phyloP scores from a whole-genome alignment of 179 eudicot genomes.

The Corrigiola litoralis region DNA sequence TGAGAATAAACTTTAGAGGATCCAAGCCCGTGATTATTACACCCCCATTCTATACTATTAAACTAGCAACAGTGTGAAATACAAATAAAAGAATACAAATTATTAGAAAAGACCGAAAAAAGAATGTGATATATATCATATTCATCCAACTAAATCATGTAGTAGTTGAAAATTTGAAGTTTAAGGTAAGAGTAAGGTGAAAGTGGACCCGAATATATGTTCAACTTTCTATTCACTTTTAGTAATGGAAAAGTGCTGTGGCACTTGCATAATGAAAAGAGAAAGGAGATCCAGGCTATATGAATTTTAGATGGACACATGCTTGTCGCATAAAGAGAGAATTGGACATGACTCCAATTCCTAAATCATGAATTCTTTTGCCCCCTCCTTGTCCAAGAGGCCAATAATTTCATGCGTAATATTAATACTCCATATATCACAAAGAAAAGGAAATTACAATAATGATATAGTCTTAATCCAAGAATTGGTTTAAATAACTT shows the following conservation, averaged over 20 bases:
- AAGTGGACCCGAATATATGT: background rate
- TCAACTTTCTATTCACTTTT: constrained; percentile 14
- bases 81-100: too few species aligned
- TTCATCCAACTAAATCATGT: background rate
- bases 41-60: too few species aligned
- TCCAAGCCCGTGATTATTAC: too few species aligned
- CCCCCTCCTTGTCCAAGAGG: constrained; percentile 8
- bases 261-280: background rate
- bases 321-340: constrained; percentile 23
- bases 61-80: too few species aligned
- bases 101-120: too few species aligned
- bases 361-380: constrained; percentile 4
- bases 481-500: too few species aligned
- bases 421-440: background rate
- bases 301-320: constrained; percentile 11
- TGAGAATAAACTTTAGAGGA: too few species aligned
- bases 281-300: background rate
- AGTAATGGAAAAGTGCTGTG: background rate
- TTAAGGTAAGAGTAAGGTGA: background rate
- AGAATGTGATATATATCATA: too few species aligned
- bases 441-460: background rate
- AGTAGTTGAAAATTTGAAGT: background rate
- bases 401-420: constrained; percentile 5
- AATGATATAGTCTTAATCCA: background rate
- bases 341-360: constrained; percentile 29